phyloP scores from a whole-genome alignment of 768 basidiomycete genomes.

The Leccinum fibrillosum region DNA sequence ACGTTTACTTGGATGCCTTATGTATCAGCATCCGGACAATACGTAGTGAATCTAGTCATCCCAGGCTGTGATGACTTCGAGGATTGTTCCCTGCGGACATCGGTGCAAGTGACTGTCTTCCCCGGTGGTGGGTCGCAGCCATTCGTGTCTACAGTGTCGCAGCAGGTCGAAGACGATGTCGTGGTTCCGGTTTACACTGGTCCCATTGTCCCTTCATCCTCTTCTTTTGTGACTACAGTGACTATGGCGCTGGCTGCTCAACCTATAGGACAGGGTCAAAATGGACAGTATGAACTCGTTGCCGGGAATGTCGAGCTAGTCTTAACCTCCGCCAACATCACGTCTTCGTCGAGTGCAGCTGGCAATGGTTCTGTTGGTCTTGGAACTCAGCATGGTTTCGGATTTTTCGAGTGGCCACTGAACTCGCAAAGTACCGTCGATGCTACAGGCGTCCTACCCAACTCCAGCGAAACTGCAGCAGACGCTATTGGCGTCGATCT shows the following conservation, averaged over 20 bases:
- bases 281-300: conserved; percentile 75
- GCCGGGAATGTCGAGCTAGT: conserved; percentile 84
- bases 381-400: conserved; percentile 56
- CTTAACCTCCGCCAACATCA: conserved; percentile 58
- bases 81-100: conserved; percentile 78
- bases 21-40: conserved; percentile 84
- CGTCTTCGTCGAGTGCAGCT: conserved; percentile 28
- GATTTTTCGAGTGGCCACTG: conserved; percentile 88
- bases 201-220: conserved; percentile 71
- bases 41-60: conserved; percentile 78
- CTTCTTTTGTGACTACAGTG: conserved; percentile 70
- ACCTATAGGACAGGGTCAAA: conserved; percentile 60
- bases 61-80: conserved; percentile 83
- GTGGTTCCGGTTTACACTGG: conserved; percentile 72
- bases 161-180: conserved; percentile 66
- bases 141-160: conserved; percentile 66
- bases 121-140: conserved; percentile 67
- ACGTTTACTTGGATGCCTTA: conserved; percentile 89
- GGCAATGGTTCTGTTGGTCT: conserved; percentile 32
- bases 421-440: conserved; percentile 43
- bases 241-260: conserved; percentile 67
- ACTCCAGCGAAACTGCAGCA: conserved; percentile 64
- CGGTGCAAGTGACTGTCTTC: conserved; percentile 79
- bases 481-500: conserved; percentile 63
- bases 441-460: conserved; percentile 60